Evolutionary conservation across 2,329 filamentous ascomycete genomes (phyloP), one percentile per base, ranked within the genome.

Genomic region (Aureobasidium namibiae): DNA sequence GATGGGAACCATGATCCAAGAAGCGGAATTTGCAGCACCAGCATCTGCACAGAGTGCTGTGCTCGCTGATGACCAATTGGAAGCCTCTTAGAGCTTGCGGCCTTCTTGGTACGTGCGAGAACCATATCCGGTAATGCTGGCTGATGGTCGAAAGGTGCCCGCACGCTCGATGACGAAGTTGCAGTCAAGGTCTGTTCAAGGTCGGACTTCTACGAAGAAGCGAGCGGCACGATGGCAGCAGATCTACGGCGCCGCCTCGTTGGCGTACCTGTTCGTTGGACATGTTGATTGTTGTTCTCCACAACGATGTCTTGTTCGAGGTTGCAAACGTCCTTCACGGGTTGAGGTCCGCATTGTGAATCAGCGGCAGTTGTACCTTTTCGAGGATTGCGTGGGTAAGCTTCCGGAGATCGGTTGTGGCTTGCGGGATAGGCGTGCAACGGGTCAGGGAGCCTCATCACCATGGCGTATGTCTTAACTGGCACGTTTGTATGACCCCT

Each of bases 361-460:
- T 42, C 50, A 31, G 50, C 45, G 24, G 50, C 50, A 14, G 39
- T 56, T 33, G 38, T 44, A 31, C 49, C 49, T 31, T 53, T 52
- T 14, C 31, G 36, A n/a, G 31, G 26, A 23, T 53, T 16, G 49
- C 24, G 24, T 41, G 10, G 18, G 14, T 24, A 53, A 53, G 36
- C 18, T 53, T 53, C n/a, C 24, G 34, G 36, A 53, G n/a, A 39
- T 29, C n/a, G 21, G 29, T 21, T 34, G 52, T 53, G 49, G 49
- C 49, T 53, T 53, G 34, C 33, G 33, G 33, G 48, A 36, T 26
- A 3, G 38, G 34, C 50, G 24, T 42, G 21, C 39, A 44, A 44
- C 26, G 38, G 38, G 14, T 13, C 14, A 42, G n/a, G 23, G 52
- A 56, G 52, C 52, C 52, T 56, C 26, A 23, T 29, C 14, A 21